phyloP scores from a whole-genome alignment of 495 filamentous ascomycete species.

The Podospora australis region DNA sequence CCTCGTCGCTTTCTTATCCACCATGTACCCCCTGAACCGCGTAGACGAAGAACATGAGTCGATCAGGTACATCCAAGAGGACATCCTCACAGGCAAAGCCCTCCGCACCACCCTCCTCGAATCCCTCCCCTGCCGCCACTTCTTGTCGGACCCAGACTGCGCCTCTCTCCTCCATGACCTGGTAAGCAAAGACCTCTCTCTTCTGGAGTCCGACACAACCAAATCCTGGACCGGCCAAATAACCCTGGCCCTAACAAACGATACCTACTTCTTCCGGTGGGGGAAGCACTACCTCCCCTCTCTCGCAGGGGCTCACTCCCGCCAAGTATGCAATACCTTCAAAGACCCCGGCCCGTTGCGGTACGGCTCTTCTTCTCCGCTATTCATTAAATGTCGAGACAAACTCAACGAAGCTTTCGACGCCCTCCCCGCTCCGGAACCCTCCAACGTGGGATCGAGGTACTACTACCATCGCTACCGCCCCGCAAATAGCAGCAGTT shows the following conservation, averaged over 20 bases:
- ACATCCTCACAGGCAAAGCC: neutral
- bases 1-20: slow-evolving; percentile 33
- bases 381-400: slow-evolving; percentile 35
- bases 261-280: slow-evolving; percentile 30
- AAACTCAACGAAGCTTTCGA: slow-evolving; percentile 34
- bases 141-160: slow-evolving; percentile 7
- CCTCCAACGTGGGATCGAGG: slow-evolving; percentile 2
- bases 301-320: slow-evolving; percentile 34
- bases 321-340: slow-evolving; percentile 43
- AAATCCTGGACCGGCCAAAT: slow-evolving; percentile 33
- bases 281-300: slow-evolving; percentile 41
- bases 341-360: slow-evolving; percentile 40
- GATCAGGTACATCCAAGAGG: neutral
- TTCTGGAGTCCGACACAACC: neutral
- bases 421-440: slow-evolving; percentile 31
- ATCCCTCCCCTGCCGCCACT: slow-evolving; percentile 21
- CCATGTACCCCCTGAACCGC: slow-evolving; percentile 24
- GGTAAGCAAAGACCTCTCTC: slow-evolving; percentile 7
- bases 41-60: slow-evolving; percentile 23
- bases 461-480: neutral
- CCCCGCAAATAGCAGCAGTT: too few relatives aligned
- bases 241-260: slow-evolving; percentile 23
- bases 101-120: slow-evolving; percentile 17
- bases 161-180: slow-evolving; percentile 28
- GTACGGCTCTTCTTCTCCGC: slow-evolving; percentile 30